Evolutionary conservation across 768 basidiomycete genomes (phyloP).

Genomic region (Solioccasus polychromus): DNA sequence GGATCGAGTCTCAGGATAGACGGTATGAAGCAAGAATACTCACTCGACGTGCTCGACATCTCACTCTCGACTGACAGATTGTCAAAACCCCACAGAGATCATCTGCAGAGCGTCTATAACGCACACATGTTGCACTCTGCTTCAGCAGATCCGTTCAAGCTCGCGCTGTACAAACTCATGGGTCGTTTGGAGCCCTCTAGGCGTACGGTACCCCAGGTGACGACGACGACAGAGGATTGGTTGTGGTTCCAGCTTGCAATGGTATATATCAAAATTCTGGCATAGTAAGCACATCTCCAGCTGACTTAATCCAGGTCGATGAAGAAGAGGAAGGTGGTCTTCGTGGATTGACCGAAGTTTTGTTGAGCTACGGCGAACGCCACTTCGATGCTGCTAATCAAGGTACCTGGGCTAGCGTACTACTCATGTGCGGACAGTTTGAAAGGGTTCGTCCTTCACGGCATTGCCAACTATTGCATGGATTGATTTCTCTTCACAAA

Average conservation of each 20-base stretch:
- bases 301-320: slow-evolving; percentile 50
- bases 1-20: slow-evolving; percentile 78
- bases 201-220: slow-evolving; percentile 79
- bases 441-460: slow-evolving; percentile 61
- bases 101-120: slow-evolving; percentile 77
- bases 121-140: slow-evolving; percentile 88
- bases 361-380: slow-evolving; percentile 75
- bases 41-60: background rate
- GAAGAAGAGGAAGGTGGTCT: slow-evolving; percentile 81
- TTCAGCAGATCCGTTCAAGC: slow-evolving; percentile 91
- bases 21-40: slow-evolving; percentile 44
- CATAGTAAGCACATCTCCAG: background rate
- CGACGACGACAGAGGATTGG: slow-evolving; percentile 95
- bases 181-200: slow-evolving; percentile 84
- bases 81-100: slow-evolving; percentile 72
- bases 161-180: slow-evolving; percentile 93
- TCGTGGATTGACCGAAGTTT: slow-evolving; percentile 67
- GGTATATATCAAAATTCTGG: slow-evolving; percentile 34
- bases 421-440: slow-evolving; percentile 92
- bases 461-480: no score
- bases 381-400: slow-evolving; percentile 70
- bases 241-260: slow-evolving; percentile 95
- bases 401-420: slow-evolving; percentile 77
- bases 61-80: slow-evolving; percentile 40
- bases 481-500: slow-evolving; percentile 28